Evolutionary conservation across 2,329 filamentous ascomycete species (phyloP).

Genomic region (Aquanectria penicillioides): DNA sequence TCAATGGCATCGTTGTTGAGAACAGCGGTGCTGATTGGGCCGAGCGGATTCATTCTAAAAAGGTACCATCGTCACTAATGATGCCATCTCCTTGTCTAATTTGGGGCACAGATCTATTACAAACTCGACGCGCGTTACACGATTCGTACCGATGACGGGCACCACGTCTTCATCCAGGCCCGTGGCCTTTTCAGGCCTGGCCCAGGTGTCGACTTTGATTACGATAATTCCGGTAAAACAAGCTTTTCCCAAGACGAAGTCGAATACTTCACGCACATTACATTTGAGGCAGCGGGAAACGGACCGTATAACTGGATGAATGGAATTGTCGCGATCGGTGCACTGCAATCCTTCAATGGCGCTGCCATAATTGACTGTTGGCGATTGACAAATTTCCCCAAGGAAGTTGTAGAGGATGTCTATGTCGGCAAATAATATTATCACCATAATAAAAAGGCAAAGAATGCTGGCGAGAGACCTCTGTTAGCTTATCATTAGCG

Average conservation of each 20-base stretch:
- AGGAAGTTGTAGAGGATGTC: background rate
- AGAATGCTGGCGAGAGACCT: no score
- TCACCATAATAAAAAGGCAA: background rate
- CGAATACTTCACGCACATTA: conserved; percentile 14
- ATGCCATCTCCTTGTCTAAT: background rate
- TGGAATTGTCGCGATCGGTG: conserved; percentile 14
- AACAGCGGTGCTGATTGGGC: conserved; percentile 18
- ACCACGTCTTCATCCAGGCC: conserved; percentile 8
- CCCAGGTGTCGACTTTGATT: background rate
- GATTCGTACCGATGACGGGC: conserved; percentile 2
- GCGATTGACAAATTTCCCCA: conserved; percentile 14
- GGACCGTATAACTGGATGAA: conserved; percentile 22
- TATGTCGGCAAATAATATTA: conserved; percentile 6
- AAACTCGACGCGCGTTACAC: conserved; percentile 11
- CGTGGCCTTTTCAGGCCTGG: conserved; percentile 4
- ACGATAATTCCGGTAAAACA: background rate
- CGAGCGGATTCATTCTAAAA: conserved; percentile 2
- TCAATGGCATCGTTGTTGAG: conserved; percentile 5
- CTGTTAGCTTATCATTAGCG: no score
- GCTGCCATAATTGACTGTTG: conserved; percentile 12
- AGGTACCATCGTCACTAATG: background rate
- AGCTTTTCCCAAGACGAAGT: conserved; percentile 11
- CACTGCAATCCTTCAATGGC: conserved; percentile 1
- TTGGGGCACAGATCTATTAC: conserved; percentile 1
- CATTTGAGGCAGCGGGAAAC: conserved; percentile 7